phyloP scores from a whole-genome alignment of 2,329 filamentous ascomycete genomes.

The Ascosphaera aggregata region DNA sequence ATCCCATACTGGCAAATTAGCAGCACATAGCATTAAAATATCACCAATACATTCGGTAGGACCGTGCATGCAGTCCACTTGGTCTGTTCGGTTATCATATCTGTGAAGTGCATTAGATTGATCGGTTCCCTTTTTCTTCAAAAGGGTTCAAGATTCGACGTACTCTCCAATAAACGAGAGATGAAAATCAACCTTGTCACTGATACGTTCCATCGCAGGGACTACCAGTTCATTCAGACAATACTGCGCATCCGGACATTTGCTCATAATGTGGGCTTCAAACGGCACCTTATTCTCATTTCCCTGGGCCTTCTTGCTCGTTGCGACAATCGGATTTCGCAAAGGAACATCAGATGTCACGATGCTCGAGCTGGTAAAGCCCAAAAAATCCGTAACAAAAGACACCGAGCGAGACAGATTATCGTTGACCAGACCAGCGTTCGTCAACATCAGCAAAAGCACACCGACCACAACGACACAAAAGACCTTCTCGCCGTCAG shows the following conservation, averaged over 20 bases:
- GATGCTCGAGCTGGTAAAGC: not conserved
- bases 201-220: constrained; percentile 62
- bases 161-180: constrained; percentile 75
- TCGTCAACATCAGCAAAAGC: not conserved
- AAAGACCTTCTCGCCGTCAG: constrained; percentile 1
- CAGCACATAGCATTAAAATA: constrained; percentile 81
- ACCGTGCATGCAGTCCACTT: constrained; percentile 73
- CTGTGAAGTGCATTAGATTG: constrained; percentile 13
- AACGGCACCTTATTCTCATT: constrained; percentile 35
- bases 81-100: constrained; percentile 48
- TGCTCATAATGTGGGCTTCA: constrained; percentile 92
- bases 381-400: not conserved
- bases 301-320: not conserved
- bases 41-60: constrained; percentile 81
- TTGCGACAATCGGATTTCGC: constrained; percentile 1
- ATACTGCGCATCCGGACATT: constrained; percentile 77
- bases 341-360: not conserved
- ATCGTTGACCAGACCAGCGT: constrained; percentile 1
- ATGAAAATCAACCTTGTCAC: constrained; percentile 71
- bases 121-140: not conserved
- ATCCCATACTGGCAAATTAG: constrained; percentile 28
- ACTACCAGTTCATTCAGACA: constrained; percentile 63
- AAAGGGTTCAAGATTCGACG: constrained; percentile 8
- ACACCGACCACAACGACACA: not conserved
- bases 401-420: not conserved